These are phyloP conservation scores for Golubevia sp. DNA, from an alignment of 1,284 basidiomycete species.

Conservation along the genomic window DNA sequence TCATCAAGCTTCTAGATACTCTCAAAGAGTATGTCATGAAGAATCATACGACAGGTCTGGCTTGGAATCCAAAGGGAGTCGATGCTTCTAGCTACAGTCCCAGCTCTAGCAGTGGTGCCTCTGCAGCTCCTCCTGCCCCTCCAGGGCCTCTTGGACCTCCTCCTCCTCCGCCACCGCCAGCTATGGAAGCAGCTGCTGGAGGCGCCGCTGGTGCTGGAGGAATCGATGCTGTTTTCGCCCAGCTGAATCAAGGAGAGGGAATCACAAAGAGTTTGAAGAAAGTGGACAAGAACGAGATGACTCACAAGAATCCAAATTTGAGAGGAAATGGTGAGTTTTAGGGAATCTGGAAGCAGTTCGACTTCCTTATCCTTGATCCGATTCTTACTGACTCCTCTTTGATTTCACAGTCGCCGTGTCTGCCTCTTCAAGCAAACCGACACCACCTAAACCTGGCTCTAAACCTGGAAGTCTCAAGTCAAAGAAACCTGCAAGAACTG, in stretches of 20 bases:
- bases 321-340: too few species aligned
- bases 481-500: constrained; percentile 92
- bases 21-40: constrained; percentile 83
- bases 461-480: constrained; percentile 38
- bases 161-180: constrained; percentile 64
- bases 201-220: constrained; percentile 66
- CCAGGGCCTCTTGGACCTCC: constrained; percentile 68
- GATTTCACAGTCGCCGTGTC: background rate
- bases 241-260: constrained; percentile 85
- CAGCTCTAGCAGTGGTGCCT: constrained; percentile 64
- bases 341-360: too few species aligned
- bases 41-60: constrained; percentile 82
- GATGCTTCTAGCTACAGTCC: constrained; percentile 1
- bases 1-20: constrained; percentile 75
- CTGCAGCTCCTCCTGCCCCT: constrained; percentile 65
- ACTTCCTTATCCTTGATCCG: too few species aligned
- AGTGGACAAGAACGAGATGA: constrained; percentile 95
- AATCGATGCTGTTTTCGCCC: constrained; percentile 85
- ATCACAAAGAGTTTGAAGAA: constrained; percentile 90
- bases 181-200: constrained; percentile 63
- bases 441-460: constrained; percentile 33
- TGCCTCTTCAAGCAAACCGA: constrained; percentile 16
- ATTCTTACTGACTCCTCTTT: too few species aligned
- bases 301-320: constrained; percentile 94
- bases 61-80: constrained; percentile 75